Conservation (phyloP, 352 stramenopile genomes). For the Globisporangium irregulare region DNA sequence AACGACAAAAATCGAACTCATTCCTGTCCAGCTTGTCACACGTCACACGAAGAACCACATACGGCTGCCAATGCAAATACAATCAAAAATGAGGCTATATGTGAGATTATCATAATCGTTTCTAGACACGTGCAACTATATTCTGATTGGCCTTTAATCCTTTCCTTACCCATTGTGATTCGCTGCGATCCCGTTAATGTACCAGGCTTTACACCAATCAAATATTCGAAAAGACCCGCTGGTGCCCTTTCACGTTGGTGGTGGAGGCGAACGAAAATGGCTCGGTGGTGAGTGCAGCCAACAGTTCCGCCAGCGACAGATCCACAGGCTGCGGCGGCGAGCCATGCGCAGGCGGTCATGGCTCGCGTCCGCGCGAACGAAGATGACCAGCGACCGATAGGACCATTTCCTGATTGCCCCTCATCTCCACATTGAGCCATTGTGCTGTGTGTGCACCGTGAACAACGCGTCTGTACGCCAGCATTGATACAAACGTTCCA, state of each 20-base stretch:
- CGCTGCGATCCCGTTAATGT: background rate
- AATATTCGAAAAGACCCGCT: background rate
- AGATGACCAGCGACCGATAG: background rate
- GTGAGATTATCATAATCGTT: background rate
- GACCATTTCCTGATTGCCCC: constrained; percentile 9
- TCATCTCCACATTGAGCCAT: background rate
- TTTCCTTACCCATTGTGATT: background rate
- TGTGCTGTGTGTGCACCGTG: background rate
- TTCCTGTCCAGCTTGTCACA: constrained; percentile 1
- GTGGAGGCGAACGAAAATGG: constrained; percentile 18
- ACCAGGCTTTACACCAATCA: background rate
- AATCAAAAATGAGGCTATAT: background rate
- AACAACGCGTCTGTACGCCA: background rate
- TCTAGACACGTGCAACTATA: too few species aligned
- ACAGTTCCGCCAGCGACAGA: constrained; percentile 9
- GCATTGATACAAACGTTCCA: constrained; percentile 3
- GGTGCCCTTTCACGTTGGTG: constrained; percentile 3
- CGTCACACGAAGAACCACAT: constrained; percentile 1
- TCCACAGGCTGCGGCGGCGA: constrained; percentile 4
- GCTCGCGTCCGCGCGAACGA: background rate
- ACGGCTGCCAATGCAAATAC: background rate
- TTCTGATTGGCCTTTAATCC: background rate
- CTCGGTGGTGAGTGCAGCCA: constrained; percentile 13
- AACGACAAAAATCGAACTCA: background rate
- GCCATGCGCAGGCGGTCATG: background rate